Evolutionary conservation across 768 basidiomycete genomes (phyloP).

Genomic region (Suillus lakei): DNA sequence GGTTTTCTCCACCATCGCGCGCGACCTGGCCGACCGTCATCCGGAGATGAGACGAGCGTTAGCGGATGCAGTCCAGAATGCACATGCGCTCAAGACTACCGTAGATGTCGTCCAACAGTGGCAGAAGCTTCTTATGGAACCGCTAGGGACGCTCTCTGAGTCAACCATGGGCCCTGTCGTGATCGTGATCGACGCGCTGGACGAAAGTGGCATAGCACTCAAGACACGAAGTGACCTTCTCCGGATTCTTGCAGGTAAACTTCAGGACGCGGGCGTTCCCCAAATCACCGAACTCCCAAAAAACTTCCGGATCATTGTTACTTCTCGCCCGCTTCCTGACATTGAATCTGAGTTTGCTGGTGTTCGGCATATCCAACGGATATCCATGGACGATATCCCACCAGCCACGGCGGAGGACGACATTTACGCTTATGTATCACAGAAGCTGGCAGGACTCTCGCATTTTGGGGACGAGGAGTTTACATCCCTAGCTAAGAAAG

Average conservation of each 20-base stretch:
- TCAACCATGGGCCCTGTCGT: conserved; percentile 22
- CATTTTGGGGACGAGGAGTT: not conserved
- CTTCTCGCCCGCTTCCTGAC: not conserved
- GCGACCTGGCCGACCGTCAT: conserved; percentile 9
- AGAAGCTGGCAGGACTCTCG: not conserved
- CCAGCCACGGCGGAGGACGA: not conserved
- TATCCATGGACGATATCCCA: not conserved
- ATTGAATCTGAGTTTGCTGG: not conserved
- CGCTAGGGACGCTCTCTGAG: conserved; percentile 9
- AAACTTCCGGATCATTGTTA: conserved; percentile 13
- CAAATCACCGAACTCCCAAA: conserved; percentile 11
- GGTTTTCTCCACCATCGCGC: conserved; percentile 17
- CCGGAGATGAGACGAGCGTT: not conserved
- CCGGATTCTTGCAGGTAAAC: not conserved
- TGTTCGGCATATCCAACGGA: not conserved
- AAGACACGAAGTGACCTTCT: conserved; percentile 19
- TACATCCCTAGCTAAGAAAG: not conserved
- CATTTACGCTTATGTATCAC: not conserved
- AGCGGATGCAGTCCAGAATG: not conserved
- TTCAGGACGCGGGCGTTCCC: too few species aligned
- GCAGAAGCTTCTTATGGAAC: conserved; percentile 19
- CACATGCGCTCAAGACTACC: not conserved
- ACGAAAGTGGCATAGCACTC: conserved; percentile 16
- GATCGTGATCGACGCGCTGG: conserved; percentile 31
- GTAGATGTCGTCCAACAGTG: conserved; percentile 15